Conservation (phyloP, 108 stramenopile genomes). For the Cyclotella sp. region DNA sequence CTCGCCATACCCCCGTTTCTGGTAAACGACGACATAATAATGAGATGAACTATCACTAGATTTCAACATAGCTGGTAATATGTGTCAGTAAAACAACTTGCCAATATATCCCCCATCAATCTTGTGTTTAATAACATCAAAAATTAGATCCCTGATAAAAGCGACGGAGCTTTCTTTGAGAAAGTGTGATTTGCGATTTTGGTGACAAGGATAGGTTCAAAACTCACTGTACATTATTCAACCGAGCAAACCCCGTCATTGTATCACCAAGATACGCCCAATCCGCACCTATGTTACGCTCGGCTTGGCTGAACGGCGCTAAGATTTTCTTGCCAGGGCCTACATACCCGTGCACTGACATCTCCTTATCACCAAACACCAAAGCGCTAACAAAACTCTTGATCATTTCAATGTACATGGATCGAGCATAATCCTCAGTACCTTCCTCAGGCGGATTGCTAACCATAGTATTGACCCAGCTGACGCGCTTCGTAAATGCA, state of each 20-base stretch:
- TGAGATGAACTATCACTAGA: background rate
- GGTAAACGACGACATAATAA: background rate
- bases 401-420: conserved; percentile 16
- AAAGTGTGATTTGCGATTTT: no score
- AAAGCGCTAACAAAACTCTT: conserved; percentile 2
- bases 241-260: background rate
- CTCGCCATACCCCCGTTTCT: conserved; percentile 13
- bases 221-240: background rate
- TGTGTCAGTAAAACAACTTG: background rate
- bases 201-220: no score
- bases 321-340: background rate
- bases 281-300: background rate
- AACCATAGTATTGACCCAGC: conserved; percentile 7
- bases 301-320: background rate
- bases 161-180: no score
- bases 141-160: background rate
- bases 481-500: background rate
- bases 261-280: conserved; percentile 10
- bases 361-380: background rate
- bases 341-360: background rate
- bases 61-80: background rate
- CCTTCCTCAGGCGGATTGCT: background rate
- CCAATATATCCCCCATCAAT: conserved; percentile 10
- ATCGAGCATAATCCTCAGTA: background rate
- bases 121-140: conserved; percentile 3